Percentiles rank a stretch among this genome's conserved stretches.
Conservation (phyloP, 2,329 filamentous ascomycete genomes). For the Epichloe typhina region DNA sequence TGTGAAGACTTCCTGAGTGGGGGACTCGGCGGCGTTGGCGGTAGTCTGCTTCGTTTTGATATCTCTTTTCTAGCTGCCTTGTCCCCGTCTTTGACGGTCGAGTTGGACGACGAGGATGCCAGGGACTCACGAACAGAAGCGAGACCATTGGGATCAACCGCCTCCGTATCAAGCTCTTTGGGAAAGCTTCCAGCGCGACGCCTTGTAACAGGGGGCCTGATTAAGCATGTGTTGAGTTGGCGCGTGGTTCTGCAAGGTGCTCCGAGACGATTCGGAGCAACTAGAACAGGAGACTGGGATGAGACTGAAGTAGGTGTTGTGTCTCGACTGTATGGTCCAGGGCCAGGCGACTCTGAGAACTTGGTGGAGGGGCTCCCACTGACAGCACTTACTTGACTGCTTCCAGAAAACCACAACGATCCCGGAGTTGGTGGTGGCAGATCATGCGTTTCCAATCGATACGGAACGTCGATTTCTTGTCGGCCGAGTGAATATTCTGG, state of each 20-base stretch:
- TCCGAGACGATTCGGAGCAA: constrained; percentile 33
- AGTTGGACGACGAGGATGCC: constrained; percentile 60
- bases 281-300: constrained; percentile 55
- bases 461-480: constrained; percentile 33
- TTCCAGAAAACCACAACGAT: constrained; percentile 41
- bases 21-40: constrained; percentile 43
- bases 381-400: constrained; percentile 42
- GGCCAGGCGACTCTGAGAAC: constrained; percentile 59
- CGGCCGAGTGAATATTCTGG: constrained; percentile 21
- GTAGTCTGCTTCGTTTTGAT: constrained; percentile 26
- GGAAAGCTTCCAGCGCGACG: constrained; percentile 42
- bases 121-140: constrained; percentile 55
- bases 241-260: constrained; percentile 28
- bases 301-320: constrained; percentile 69
- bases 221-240: constrained; percentile 42
- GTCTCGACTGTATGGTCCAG: constrained; percentile 59
- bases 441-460: constrained; percentile 48
- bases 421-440: constrained; percentile 51
- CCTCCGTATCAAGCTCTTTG: constrained; percentile 32
- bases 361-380: constrained; percentile 63
- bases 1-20: constrained; percentile 50
- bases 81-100: constrained; percentile 46
- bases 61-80: constrained; percentile 28
- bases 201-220: constrained; percentile 45
- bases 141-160: constrained; percentile 42